Evolutionary conservation across 2,329 filamentous ascomycete species (phyloP).

Genomic region (Trichoderma gracile): DNA sequence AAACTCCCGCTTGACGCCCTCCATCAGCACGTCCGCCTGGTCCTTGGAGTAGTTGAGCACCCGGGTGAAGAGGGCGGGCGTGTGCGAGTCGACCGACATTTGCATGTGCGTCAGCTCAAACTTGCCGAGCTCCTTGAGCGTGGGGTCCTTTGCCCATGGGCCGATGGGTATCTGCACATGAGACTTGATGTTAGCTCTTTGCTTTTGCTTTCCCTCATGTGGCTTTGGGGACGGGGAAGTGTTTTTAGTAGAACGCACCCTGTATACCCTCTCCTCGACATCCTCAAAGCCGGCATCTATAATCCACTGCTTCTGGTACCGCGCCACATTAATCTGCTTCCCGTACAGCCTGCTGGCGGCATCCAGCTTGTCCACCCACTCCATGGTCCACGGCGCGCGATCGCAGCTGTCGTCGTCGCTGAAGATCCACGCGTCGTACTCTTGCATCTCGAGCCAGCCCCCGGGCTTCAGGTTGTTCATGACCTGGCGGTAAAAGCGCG

Average conservation of each 20-base stretch:
- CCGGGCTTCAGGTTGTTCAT: slow-evolving; percentile 38
- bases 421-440: slow-evolving; percentile 43
- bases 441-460: slow-evolving; percentile 44
- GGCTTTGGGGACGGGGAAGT: not conserved
- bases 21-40: slow-evolving; percentile 45
- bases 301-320: slow-evolving; percentile 42
- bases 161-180: slow-evolving; percentile 42
- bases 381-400: slow-evolving; percentile 42
- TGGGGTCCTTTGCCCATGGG: slow-evolving; percentile 41
- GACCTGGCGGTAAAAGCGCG: slow-evolving; percentile 36
- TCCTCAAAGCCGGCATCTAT: slow-evolving; percentile 43
- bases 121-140: slow-evolving; percentile 41
- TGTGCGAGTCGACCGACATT: slow-evolving; percentile 46
- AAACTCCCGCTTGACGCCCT: slow-evolving; percentile 44
- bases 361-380: slow-evolving; percentile 43
- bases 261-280: slow-evolving; percentile 36
- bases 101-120: slow-evolving; percentile 45
- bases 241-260: slow-evolving; percentile 29
- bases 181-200: not conserved
- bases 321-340: slow-evolving; percentile 43
- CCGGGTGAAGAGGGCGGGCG: slow-evolving; percentile 43
- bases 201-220: not conserved
- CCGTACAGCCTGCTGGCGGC: slow-evolving; percentile 41
- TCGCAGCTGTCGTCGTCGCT: slow-evolving; percentile 43
- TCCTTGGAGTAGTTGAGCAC: slow-evolving; percentile 44